A percentile compares a stretch with the other conserved stretches of the same genome.
These are phyloP conservation scores for Phoenix dactylifera DNA, from an alignment of 176 grass and related monocot species.

Conservation along the genomic window DNA sequence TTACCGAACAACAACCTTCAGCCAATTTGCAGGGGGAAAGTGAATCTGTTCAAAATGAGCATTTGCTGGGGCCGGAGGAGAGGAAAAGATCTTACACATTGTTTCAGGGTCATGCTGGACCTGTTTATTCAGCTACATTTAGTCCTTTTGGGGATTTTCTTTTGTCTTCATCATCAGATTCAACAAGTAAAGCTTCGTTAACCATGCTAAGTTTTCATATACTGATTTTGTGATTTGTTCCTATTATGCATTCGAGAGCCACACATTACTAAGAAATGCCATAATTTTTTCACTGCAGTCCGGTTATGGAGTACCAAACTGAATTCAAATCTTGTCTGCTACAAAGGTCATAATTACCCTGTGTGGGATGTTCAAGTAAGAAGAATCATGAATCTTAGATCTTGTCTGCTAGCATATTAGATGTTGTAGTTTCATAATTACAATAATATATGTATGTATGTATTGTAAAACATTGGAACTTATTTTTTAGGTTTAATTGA, in stretches of 20 bases:
- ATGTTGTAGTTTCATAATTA: too few relatives aligned
- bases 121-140: conserved; percentile 84
- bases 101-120: conserved; percentile 88
- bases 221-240: too few relatives aligned
- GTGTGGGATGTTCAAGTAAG: conserved; percentile 96
- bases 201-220: background rate
- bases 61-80: conserved; percentile 46
- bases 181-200: conserved; percentile 51
- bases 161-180: conserved; percentile 87
- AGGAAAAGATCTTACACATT: conserved; percentile 57
- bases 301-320: conserved; percentile 89
- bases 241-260: too few relatives aligned
- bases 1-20: conserved; percentile 27
- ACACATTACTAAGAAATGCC: too few relatives aligned
- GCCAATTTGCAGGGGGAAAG: conserved; percentile 57
- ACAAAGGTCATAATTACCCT: conserved; percentile 96
- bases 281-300: conserved; percentile 41
- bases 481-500: too few relatives aligned
- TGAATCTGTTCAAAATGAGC: conserved; percentile 42
- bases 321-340: conserved; percentile 92
- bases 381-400: too few relatives aligned
- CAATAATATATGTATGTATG: too few relatives aligned
- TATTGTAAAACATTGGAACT: too few relatives aligned
- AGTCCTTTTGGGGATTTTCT: conserved; percentile 90
- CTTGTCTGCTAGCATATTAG: too few relatives aligned